Base-by-base conservation (phyloP, 257 asterid genomes). In the Knoxia roxburghii region DNA sequence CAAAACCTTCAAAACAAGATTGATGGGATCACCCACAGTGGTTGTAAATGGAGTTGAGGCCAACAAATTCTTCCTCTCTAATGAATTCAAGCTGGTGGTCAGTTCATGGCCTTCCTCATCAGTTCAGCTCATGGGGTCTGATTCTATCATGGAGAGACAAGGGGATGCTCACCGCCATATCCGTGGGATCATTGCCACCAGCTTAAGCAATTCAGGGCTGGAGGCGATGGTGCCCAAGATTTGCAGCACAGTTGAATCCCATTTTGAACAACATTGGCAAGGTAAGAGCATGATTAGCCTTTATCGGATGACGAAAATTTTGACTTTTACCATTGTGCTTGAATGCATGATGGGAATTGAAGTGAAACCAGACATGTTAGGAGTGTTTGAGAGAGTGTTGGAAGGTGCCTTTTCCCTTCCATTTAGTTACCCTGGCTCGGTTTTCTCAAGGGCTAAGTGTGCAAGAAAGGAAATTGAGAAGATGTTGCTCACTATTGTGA, bases 91-190 rank as follows among this genome's bases (percentile, higher is more conserved):
- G 78, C 66, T 91, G 48, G 96, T 91, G 1, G 83, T 91, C 18
- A 91, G 98, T 75, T 89, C 98, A 10, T 91, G 98, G 98, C 98
- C 98, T 7, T 65, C 96, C 6, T 89, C 98, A 0, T 84, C 91
- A 0, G 95, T 91, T 18, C 89, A 85, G 66, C 72, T 91, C n/a
- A 91, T 91, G 98, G 96, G 96, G 0, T 70, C 65, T 65, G 73
- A 89, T 52, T 87, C 90, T 0, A 91, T 91, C 64, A 91, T 91
- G 98, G 98, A 87, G 82, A 91, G 87, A 72, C 88, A 69, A 63
- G 98, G 98, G 0, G 95, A 85, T 23, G 84, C 88, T 0, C 98
- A 89, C 68, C 83, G 83, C 0, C 72, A 71, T 69, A 73, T 91
- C 7, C 92, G 95, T 3, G 96, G 90, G 29, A 81, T 91, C 55